Evolutionary conservation across 1,139 yeast species (phyloP), one percentile per base, ranked within the genome.

Genomic region (Trichomonascaceae sp.): DNA sequence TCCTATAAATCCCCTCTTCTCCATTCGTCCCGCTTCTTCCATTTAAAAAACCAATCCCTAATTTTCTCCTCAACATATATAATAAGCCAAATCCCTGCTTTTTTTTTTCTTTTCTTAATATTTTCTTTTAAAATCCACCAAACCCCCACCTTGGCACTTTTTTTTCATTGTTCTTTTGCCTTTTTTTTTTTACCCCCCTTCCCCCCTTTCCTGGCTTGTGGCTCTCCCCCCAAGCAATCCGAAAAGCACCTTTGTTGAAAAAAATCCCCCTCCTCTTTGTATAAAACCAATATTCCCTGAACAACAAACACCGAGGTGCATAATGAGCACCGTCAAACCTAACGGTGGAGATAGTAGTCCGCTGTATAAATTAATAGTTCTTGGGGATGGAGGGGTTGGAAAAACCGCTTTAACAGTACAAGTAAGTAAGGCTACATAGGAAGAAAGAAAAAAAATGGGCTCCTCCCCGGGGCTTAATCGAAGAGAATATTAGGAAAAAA

Each of bases 381-480:
- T 63, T 24, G 66, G 98, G 55, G 98, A 96, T 51, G 98, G 98
- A 71, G 97, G 96, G 71, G 98, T 93, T 57, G 99, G 99, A 73
- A 93, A 93, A 71, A 87, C 96, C 10, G 98, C 98, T 9, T 76
- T 91, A 60, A 91, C 97, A 53, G 90, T 91, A 61, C 95, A 90
- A 70, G 61, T 65, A 30, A 60, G 68, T 51, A 22, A 6, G 32
- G 27, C 27, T n/a, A n/a, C n/a, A n/a, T n/a, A n/a, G n/a, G n/a
- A n/a, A n/a, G n/a, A n/a, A n/a, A n/a, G n/a, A n/a, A n/a, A n/a
- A n/a, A n/a, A n/a, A n/a, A n/a, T n/a, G n/a, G n/a, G n/a, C n/a
- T n/a, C n/a, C n/a, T n/a, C n/a, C n/a, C n/a, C n/a, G n/a, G n/a
- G n/a, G n/a, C n/a, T n/a, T n/a, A n/a, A n/a, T n/a, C n/a, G n/a